These are phyloP conservation scores for Dipteronia sinensis DNA, from an alignment of 345 rosid species.

Conservation along the genomic window DNA sequence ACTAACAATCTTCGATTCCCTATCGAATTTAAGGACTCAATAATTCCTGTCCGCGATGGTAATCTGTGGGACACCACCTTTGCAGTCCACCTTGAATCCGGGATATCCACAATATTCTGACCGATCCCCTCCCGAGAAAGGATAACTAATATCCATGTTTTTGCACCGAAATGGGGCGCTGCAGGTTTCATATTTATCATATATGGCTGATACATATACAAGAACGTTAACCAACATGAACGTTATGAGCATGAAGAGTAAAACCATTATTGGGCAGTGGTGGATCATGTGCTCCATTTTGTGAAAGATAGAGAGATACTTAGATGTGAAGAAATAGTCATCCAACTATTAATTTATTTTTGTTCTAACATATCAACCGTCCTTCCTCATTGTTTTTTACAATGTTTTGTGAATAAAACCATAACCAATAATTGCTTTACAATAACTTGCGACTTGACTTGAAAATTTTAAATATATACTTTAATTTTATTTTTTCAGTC, in stretches of 20 bases:
- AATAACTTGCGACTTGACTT: too few relatives aligned
- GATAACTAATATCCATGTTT: constrained; percentile 21
- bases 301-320: neutral
- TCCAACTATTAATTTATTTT: too few relatives aligned
- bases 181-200: constrained; percentile 22
- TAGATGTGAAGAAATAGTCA: neutral
- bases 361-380: too few relatives aligned
- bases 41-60: constrained; percentile 25
- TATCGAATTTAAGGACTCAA: constrained; percentile 23
- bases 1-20: neutral
- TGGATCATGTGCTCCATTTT: constrained; percentile 10
- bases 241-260: neutral
- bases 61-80: neutral
- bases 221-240: neutral
- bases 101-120: constrained; percentile 35
- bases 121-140: constrained; percentile 41
- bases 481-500: too few relatives aligned
- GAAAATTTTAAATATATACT: too few relatives aligned
- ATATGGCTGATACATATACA: neutral
- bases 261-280: neutral
- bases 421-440: too few relatives aligned
- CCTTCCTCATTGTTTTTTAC: too few relatives aligned
- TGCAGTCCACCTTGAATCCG: constrained; percentile 30
- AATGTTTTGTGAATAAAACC: too few relatives aligned
- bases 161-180: constrained; percentile 24